phyloP scores from a whole-genome alignment of 1,284 basidiomycete genomes.

The Termitomyces sp. region DNA sequence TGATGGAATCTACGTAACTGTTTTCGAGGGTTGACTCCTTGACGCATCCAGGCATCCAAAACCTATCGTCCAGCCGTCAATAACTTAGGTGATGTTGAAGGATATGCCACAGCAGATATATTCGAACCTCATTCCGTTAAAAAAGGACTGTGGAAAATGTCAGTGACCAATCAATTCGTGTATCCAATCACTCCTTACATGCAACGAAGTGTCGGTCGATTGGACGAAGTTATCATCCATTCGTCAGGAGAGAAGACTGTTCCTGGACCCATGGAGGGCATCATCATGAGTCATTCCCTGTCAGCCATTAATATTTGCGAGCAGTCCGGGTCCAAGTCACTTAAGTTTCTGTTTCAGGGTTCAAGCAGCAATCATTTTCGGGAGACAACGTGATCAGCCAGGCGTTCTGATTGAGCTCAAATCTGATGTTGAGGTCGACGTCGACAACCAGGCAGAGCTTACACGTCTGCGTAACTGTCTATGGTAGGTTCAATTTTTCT shows the following conservation, averaged over 20 bases:
- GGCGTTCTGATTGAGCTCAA: background rate
- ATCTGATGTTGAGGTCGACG: background rate
- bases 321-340: too few species aligned
- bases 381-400: background rate
- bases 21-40: background rate
- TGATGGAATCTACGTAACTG: background rate
- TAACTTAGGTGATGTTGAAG: conserved; percentile 2
- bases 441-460: too few species aligned
- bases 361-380: background rate
- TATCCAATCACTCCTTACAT: background rate
- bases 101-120: background rate
- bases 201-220: background rate
- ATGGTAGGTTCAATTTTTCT: too few species aligned
- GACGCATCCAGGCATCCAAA: background rate
- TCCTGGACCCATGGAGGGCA: background rate
- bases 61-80: background rate
- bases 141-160: conserved; percentile 25
- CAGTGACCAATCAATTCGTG: too few species aligned
- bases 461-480: too few species aligned
- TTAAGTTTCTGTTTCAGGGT: background rate
- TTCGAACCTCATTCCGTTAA: background rate
- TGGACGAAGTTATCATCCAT: background rate
- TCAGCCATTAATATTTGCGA: background rate
- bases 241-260: background rate
- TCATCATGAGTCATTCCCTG: background rate